Evolutionary conservation across 306 rosid species (phyloP).

Genomic region (Inga leiocalycina): DNA sequence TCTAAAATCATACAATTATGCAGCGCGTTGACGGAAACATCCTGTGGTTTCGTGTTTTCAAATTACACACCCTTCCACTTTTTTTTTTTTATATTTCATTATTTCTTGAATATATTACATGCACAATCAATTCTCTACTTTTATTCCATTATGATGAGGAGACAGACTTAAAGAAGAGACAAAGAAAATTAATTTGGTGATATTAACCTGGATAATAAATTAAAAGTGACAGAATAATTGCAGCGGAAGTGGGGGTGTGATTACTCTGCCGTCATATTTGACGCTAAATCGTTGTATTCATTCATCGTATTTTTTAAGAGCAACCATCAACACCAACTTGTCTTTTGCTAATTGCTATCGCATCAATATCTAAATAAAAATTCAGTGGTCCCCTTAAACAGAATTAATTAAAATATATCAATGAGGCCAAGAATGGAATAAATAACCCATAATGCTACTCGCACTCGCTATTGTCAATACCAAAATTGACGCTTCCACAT

Average conservation of each 20-base stretch:
- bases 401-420: no score
- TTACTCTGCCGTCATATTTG: background rate
- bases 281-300: background rate
- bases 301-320: background rate
- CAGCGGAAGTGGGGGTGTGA: background rate
- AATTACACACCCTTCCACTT: background rate
- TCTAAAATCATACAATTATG: background rate
- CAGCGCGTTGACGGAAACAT: background rate
- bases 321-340: background rate
- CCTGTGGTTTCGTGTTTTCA: background rate
- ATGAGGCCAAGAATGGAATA: no score
- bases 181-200: no score
- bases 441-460: background rate
- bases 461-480: no score
- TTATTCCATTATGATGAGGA: no score
- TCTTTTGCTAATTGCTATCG: background rate
- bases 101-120: no score
- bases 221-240: background rate
- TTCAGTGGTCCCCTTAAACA: background rate
- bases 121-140: no score
- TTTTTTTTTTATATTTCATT: no score
- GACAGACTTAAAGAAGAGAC: no score
- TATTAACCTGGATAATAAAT: background rate
- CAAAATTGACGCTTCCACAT: no score
- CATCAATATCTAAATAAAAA: background rate